phyloP scores from a whole-genome alignment of 2,329 filamentous ascomycete genomes.

The Penicillium janthinellum region DNA sequence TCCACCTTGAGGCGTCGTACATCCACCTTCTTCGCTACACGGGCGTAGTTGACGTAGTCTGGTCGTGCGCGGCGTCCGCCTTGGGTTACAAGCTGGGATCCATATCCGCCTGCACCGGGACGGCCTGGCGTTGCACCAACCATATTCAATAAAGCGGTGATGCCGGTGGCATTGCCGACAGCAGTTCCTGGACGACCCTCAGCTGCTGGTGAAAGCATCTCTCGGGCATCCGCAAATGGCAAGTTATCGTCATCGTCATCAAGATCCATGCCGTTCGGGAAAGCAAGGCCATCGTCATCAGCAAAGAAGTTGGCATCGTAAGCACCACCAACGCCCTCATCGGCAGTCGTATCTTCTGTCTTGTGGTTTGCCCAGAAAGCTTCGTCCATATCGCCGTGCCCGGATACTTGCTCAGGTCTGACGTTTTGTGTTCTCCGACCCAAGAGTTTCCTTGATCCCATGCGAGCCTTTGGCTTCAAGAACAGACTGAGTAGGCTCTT shows the following conservation, averaged over 20 bases:
- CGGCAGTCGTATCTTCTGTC: constrained; percentile 59
- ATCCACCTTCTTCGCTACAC: constrained; percentile 68
- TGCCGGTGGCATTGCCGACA: constrained; percentile 38
- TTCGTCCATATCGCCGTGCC: constrained; percentile 83
- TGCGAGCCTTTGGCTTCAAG: constrained; percentile 87
- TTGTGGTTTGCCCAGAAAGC: constrained; percentile 81
- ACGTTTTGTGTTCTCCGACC: constrained; percentile 46
- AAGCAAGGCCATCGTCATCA: constrained; percentile 64
- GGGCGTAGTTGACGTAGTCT: constrained; percentile 67
- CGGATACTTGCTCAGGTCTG: constrained; percentile 56
- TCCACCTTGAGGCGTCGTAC: constrained; percentile 65
- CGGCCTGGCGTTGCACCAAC: constrained; percentile 43
- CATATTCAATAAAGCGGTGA: constrained; percentile 44
- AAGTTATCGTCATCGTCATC: constrained; percentile 52
- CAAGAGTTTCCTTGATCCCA: constrained; percentile 66
- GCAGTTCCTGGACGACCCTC: constrained; percentile 37
- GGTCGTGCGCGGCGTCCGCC: constrained; percentile 59
- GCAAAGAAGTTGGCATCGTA: constrained; percentile 96
- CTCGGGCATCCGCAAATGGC: constrained; percentile 52
- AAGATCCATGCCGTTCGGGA: constrained; percentile 49
- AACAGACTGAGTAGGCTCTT: constrained; percentile 86
- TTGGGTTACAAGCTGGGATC: constrained; percentile 64
- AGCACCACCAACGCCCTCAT: constrained; percentile 68
- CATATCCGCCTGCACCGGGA: constrained; percentile 56
- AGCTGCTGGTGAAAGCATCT: constrained; percentile 48